Evolutionary conservation across 2,329 filamentous ascomycete species (phyloP).

Genomic region (Cladophialophora bantiana): DNA sequence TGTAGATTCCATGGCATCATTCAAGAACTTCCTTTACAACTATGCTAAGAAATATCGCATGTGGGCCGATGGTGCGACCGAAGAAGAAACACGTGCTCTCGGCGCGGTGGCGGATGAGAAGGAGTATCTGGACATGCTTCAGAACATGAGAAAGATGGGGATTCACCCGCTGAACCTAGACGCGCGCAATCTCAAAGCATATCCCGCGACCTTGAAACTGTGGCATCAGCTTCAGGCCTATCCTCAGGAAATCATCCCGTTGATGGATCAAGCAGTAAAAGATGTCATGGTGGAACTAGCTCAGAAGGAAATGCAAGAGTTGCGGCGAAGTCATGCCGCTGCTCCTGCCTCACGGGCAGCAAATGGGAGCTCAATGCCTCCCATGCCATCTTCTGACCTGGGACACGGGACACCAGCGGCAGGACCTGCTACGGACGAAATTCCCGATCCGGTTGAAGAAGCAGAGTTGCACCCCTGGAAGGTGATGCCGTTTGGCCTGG

Average conservation of each 20-base stretch:
- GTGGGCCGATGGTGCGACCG: constrained; percentile 83
- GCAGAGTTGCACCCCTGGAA: constrained; percentile 82
- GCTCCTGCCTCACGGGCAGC: constrained; percentile 56
- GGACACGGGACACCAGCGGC: constrained; percentile 55
- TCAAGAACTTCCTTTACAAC: constrained; percentile 91
- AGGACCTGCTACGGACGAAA: constrained; percentile 57
- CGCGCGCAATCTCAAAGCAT: constrained; percentile 85
- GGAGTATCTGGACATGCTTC: constrained; percentile 83
- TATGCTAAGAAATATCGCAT: constrained; percentile 94
- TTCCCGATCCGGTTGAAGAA: constrained; percentile 75
- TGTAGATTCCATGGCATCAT: constrained; percentile 81
- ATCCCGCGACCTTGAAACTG: constrained; percentile 88
- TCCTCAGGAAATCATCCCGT: constrained; percentile 91
- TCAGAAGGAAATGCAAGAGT: constrained; percentile 75
- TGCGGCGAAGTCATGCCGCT: constrained; percentile 65
- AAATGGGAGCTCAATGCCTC: constrained; percentile 74
- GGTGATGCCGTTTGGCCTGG: constrained; percentile 86
- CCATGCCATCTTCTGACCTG: constrained; percentile 80
- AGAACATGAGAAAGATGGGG: constrained; percentile 89
- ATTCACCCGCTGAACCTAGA: constrained; percentile 86
- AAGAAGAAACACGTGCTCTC: constrained; percentile 73
- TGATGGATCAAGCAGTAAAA: constrained; percentile 95
- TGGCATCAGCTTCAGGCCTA: constrained; percentile 96
- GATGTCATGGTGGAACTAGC: constrained; percentile 93
- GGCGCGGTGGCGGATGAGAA: constrained; percentile 75